Conservation (phyloP, 352 stramenopile species). For the Plasmopara muralis region DNA sequence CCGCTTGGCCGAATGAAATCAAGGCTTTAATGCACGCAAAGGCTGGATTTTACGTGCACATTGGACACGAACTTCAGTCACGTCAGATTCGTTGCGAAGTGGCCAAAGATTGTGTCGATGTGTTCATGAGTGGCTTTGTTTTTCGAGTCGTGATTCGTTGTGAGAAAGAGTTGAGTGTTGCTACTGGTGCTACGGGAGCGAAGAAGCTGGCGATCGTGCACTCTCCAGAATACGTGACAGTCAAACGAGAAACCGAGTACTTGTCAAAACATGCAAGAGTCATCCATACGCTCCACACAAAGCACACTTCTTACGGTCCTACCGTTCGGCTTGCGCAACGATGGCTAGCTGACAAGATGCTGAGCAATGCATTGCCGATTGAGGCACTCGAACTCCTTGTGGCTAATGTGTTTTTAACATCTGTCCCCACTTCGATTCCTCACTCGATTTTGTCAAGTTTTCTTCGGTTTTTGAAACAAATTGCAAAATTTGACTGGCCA, state of each 20-base stretch:
- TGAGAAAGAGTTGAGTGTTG: slow-evolving; percentile 64
- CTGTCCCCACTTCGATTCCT: slow-evolving; percentile 40
- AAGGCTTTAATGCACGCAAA: slow-evolving; percentile 76
- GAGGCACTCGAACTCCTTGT: slow-evolving; percentile 79
- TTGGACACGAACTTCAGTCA: slow-evolving; percentile 73
- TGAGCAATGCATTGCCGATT: slow-evolving; percentile 61
- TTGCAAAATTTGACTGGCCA: slow-evolving; percentile 71
- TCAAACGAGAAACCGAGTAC: slow-evolving; percentile 61
- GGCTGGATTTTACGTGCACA: slow-evolving; percentile 86
- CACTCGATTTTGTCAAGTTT: slow-evolving; percentile 79
- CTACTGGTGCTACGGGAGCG: slow-evolving; percentile 44
- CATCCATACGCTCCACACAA: slow-evolving; percentile 70
- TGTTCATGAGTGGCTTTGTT: slow-evolving; percentile 74
- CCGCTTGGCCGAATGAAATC: slow-evolving; percentile 80
- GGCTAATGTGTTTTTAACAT: slow-evolving; percentile 59
- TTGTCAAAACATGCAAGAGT: slow-evolving; percentile 54
- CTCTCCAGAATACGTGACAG: slow-evolving; percentile 51
- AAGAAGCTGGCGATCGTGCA: slow-evolving; percentile 60
- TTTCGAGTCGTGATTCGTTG: slow-evolving; percentile 80
- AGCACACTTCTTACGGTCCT: slow-evolving; percentile 70
- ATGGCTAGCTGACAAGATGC: slow-evolving; percentile 77
- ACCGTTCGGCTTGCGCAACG: slow-evolving; percentile 73
- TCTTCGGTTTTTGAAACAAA: slow-evolving; percentile 64
- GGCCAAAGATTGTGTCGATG: slow-evolving; percentile 66
- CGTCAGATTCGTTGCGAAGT: slow-evolving; percentile 62